Evolutionary conservation across 176 grass and related monocot species (phyloP), one percentile per base, ranked within the genome.

Genomic region (Echinochloa phyllopogon): DNA sequence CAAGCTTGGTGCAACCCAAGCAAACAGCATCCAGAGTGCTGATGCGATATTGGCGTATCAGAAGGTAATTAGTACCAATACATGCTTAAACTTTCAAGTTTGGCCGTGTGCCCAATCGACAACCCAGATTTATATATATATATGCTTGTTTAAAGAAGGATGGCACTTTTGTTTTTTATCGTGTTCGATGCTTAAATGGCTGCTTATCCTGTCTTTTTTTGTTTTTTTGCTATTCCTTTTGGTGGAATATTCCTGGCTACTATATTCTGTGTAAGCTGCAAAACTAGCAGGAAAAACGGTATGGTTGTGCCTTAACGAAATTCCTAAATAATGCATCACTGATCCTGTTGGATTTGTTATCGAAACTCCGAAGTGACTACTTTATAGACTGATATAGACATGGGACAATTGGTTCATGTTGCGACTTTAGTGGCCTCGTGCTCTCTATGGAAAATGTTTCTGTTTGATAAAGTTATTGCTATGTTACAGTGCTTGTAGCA

Each of bases 1-100:
- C 81, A 99, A 99, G 61, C 96, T 99, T 82, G 96, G 96, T 82
- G 96, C 96, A 24, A 99, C 96, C 47, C 96, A 96, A 94, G 96
- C 96, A 71, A 99, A 99, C 55, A 99, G 94, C 75, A 79, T 99
- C 77, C 96, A 96, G 65, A 96, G 93, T 89, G 93, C 91, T 56
- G 94, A 99, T 73, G 96, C 96, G 29, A 92, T 99, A 91, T 85
- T 90, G 44, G 96, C 96, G 69, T 99, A 99, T 80, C 96, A 96
- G 85, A 92, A 99, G 93, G 96, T 98, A 90, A 74, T 81, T 82
- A 66, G 25, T 21, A 47, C 37, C 21, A 39, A 20, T 80, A 76
- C 61, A 23, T 81, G 43, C 45, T 84, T 10, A 15, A 40, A 66
- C 20, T 75, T 77, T 36, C 39, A 75, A 74, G 40, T 60, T 60